Percentiles rank a stretch among this genome's conserved stretches.
Conservation (phyloP, 345 rosid genomes). For the Ceriops decandra region DNA sequence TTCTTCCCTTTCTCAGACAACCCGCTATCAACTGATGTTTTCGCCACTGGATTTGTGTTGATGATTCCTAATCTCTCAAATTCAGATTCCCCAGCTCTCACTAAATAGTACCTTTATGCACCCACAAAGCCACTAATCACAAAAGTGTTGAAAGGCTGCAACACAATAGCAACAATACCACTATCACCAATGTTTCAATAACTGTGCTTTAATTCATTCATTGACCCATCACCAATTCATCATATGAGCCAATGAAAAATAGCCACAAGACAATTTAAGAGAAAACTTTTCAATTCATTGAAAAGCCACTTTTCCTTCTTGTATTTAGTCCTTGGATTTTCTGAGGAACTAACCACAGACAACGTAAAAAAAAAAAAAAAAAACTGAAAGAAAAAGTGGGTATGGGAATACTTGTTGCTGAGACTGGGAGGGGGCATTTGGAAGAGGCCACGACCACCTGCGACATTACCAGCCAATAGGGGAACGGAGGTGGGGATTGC, state of each 20-base stretch:
- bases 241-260: too few relatives aligned
- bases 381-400: neutral
- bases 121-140: constrained; percentile 15
- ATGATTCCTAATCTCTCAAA: constrained; percentile 72
- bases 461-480: constrained; percentile 19
- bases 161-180: too few relatives aligned
- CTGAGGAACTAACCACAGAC: neutral
- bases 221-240: too few relatives aligned
- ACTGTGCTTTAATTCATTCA: too few relatives aligned
- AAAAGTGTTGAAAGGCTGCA: constrained; percentile 4
- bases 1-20: constrained; percentile 84
- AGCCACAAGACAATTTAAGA: too few relatives aligned
- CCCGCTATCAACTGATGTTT: constrained; percentile 85
- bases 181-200: too few relatives aligned
- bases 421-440: constrained; percentile 68
- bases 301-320: too few relatives aligned
- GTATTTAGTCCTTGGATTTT: neutral
- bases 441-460: constrained; percentile 61
- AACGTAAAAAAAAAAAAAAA: neutral
- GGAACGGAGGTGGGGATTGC: constrained; percentile 38
- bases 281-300: too few relatives aligned
- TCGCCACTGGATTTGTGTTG: constrained; percentile 82
- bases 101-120: constrained; percentile 62
- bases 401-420: constrained; percentile 40
- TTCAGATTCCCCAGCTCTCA: constrained; percentile 91